Conservation (phyloP, 306 rosid species). For the Prunus salicina region DNA sequence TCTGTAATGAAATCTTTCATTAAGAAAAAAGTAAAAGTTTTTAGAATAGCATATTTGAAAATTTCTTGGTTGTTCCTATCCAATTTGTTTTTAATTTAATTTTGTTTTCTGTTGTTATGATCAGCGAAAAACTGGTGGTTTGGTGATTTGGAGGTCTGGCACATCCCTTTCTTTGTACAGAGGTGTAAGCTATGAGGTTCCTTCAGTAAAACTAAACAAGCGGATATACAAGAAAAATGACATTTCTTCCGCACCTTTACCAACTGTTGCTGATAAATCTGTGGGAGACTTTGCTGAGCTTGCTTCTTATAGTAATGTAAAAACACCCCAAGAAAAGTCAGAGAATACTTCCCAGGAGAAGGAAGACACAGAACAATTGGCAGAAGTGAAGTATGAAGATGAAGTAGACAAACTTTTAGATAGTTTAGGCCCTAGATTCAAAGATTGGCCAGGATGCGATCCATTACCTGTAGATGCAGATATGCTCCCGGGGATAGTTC, state of each 20-base stretch:
- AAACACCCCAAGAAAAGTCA: constrained; percentile 21
- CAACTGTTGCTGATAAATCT: constrained; percentile 29
- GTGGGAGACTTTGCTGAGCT: constrained; percentile 28
- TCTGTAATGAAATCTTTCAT: not conserved
- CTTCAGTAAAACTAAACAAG: constrained; percentile 57
- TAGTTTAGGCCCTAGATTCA: constrained; percentile 77
- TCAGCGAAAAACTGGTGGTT: constrained; percentile 97
- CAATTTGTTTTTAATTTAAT: not conserved
- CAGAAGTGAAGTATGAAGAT: constrained; percentile 69
- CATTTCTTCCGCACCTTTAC: constrained; percentile 28
- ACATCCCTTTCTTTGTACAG: constrained; percentile 87
- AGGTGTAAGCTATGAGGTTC: constrained; percentile 90
- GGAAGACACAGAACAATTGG: constrained; percentile 27
- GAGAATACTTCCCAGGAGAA: constrained; percentile 38
- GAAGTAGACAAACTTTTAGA: constrained; percentile 77
- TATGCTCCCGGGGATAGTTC: constrained; percentile 67
- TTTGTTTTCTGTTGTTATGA: constrained; percentile 15
- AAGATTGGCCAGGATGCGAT: constrained; percentile 89
- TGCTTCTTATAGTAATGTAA: constrained; percentile 36
- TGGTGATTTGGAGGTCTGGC: constrained; percentile 98
- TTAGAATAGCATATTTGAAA: not conserved
- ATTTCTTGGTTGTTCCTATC: not conserved
- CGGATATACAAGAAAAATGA: constrained; percentile 40
- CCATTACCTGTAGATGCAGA: constrained; percentile 94
- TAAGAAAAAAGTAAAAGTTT: not conserved